A percentile compares a stretch with the other conserved stretches of the same genome.
Evolutionary conservation across 2,329 filamentous ascomycete genomes (phyloP).

Genomic region (Thielaviopsis ethacetica): DNA sequence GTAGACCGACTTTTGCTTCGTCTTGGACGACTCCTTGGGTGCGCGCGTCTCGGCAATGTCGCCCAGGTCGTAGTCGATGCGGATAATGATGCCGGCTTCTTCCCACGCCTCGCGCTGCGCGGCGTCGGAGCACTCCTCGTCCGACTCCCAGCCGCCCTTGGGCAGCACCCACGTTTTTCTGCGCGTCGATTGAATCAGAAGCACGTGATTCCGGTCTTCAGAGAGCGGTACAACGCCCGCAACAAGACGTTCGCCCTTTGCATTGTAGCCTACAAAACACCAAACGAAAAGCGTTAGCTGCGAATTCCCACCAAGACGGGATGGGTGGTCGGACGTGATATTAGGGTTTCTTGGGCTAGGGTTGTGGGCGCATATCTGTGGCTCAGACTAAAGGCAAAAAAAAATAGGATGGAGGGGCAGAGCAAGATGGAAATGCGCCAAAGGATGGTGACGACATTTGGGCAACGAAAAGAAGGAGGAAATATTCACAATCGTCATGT

Average conservation of each 20-base stretch:
- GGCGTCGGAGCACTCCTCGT: conserved; percentile 74
- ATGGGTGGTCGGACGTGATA: not conserved
- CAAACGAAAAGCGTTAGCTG: not conserved
- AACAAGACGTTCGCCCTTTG: conserved; percentile 84
- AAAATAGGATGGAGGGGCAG: conserved; percentile 12
- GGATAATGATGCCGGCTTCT: conserved; percentile 82
- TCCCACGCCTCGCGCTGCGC: conserved; percentile 92
- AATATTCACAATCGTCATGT: not conserved
- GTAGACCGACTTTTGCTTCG: conserved; percentile 47
- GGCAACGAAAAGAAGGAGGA: not conserved
- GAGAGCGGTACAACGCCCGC: conserved; percentile 87
- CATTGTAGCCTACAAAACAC: conserved; percentile 59
- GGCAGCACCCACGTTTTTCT: conserved; percentile 91
- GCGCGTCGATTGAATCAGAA: conserved; percentile 84
- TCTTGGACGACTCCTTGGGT: conserved; percentile 54
- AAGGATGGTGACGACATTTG: conserved; percentile 1
- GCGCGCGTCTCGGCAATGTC: conserved; percentile 71
- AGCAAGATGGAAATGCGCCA: conserved; percentile 3
- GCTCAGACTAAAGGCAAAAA: not conserved
- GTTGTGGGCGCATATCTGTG: not conserved
- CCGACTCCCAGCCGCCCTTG: conserved; percentile 94
- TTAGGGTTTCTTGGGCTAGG: not conserved
- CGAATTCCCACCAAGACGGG: conserved; percentile 10
- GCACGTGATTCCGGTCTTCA: conserved; percentile 67
- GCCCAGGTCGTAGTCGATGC: conserved; percentile 71